Evolutionary conservation across 2,329 filamentous ascomycete species (phyloP), one percentile per base, ranked within the genome.

Genomic region (Fusarium anthophilum): DNA sequence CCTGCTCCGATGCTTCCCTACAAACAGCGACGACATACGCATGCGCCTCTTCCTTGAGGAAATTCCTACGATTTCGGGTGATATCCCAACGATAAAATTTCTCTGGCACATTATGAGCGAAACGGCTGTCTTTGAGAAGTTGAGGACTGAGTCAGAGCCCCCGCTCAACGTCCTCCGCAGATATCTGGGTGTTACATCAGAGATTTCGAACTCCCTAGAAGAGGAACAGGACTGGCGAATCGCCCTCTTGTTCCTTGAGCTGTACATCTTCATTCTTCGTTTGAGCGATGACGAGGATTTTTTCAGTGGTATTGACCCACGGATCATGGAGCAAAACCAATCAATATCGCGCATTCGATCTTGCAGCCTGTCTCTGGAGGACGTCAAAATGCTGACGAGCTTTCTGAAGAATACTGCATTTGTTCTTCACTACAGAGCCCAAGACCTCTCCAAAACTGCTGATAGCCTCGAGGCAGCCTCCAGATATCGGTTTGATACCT

Each of bases 261-360:
- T 99, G 1, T 99, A 98, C 80, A 94, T 93, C 5, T 98, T 98
- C 80, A 91, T 98, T 6, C 86, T 98, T 18, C 93, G 96, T 76
- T 90, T 98, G 39, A 97, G 96, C 80, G 96, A 99, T 76, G 96
- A 99, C 73, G 96, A 98, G 75, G 96, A 99, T 77, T 99, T 99
- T 80, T 93, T 97, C 70, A 89, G 90, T 64, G 87, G 87, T 63
- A 83, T 89, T 70, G 84, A 82, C 44, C 84, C 86, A 32, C 75
- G 79, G 61, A 66, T 81, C 37, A 75, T 84, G 26, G 81, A 82
- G n/a, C 80, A 77, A 26, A 82, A 80, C 54, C 84, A 80, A 35
- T 84, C 81, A 30, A 85, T 77, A 63, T 88, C 86, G 58, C 86
- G 85, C 60, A 86, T 88, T 72, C 87, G 86, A 81, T 86, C 84